phyloP scores from a whole-genome alignment of 73 alveolate species.

The Blepharisma japonicum region DNA sequence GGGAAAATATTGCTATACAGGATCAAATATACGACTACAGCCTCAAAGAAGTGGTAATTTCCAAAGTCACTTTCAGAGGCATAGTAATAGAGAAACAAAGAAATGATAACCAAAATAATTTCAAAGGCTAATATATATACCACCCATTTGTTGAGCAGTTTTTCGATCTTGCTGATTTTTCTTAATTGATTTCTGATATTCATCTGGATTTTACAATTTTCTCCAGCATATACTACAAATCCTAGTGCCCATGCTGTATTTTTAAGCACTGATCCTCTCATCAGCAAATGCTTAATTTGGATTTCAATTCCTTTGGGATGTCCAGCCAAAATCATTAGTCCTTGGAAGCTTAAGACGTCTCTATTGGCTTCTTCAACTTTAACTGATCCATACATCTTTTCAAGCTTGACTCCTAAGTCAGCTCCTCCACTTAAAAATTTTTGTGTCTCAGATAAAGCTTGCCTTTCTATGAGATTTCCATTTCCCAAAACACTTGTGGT shows the following conservation, averaged over 20 bases:
- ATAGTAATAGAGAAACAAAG: background rate
- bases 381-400: conserved; percentile 29
- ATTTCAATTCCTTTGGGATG: conserved; percentile 36
- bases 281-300: conserved; percentile 35
- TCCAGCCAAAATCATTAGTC: conserved; percentile 43
- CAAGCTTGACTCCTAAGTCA: too few relatives aligned
- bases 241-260: conserved; percentile 49
- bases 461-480: conserved; percentile 76
- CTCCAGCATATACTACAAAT: conserved; percentile 46
- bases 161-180: conserved; percentile 44
- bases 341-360: conserved; percentile 46
- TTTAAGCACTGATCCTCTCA: conserved; percentile 47
- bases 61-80: background rate
- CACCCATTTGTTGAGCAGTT: conserved; percentile 33
- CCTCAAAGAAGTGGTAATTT: background rate
- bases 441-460: too few relatives aligned
- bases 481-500: conserved; percentile 98
- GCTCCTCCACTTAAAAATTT: too few relatives aligned
- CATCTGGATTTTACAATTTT: conserved; percentile 33
- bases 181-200: conserved; percentile 37
- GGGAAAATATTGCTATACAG: conserved; percentile 42
- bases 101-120: conserved; percentile 30
- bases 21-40: conserved; percentile 46
- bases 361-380: conserved; percentile 50
- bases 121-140: conserved; percentile 30